Percentiles rank a stretch among this genome's conserved stretches.
These are phyloP conservation scores for Colletotrichum tropicale DNA, from an alignment of 2,329 filamentous ascomycete species.

Conservation along the genomic window DNA sequence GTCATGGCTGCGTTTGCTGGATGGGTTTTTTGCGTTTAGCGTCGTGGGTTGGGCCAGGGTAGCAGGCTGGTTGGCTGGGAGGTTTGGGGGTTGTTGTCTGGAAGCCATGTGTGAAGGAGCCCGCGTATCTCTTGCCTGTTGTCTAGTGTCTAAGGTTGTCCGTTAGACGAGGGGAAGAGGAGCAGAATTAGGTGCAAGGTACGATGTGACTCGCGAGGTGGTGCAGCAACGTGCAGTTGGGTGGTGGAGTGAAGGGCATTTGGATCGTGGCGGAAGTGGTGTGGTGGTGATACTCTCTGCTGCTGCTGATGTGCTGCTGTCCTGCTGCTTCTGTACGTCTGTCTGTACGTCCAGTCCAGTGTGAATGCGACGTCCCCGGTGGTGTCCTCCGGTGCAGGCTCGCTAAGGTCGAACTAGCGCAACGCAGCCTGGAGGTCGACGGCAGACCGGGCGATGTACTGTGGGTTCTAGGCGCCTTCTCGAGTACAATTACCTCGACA, in stretches of 20 bases:
- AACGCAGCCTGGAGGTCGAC: background rate
- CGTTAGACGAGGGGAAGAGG: background rate
- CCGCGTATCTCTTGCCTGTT: background rate
- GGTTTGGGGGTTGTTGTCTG: background rate
- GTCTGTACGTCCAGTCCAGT: background rate
- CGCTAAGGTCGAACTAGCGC: background rate
- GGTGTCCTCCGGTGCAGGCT: background rate
- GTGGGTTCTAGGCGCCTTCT: background rate
- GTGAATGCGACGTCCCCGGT: background rate
- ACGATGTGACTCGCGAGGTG: background rate
- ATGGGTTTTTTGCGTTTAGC: background rate
- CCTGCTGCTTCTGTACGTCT: background rate
- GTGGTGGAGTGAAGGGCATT: background rate
- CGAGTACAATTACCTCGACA: background rate
- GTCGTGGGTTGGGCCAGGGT: background rate
- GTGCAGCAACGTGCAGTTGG: background rate
- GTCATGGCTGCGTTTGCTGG: constrained; percentile 4
- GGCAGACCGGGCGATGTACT: background rate
- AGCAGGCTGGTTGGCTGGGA: background rate
- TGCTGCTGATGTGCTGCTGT: background rate
- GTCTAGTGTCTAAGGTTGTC: background rate
- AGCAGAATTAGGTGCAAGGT: background rate
- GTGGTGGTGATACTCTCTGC: background rate
- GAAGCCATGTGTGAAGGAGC: background rate
- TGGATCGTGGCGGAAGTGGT: background rate